Evolutionary conservation across 306 rosid species (phyloP).

Genomic region (Trichosanthes truncata): DNA sequence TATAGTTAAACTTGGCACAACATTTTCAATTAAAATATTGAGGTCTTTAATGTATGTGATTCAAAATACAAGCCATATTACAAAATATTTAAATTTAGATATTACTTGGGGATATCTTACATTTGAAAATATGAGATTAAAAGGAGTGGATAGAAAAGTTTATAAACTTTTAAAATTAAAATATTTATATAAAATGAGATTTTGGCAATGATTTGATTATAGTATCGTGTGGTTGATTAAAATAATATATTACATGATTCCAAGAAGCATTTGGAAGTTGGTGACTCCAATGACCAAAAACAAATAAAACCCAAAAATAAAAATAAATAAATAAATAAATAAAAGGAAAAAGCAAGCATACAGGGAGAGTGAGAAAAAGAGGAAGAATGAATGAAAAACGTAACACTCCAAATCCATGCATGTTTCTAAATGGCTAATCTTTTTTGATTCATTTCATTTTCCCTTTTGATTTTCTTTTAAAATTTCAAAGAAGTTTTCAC

Average conservation of each 20-base stretch:
- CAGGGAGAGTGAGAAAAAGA: not conserved
- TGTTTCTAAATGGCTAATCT: not conserved
- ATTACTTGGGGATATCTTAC: too few species aligned
- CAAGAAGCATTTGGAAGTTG: constrained; percentile 1
- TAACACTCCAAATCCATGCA: constrained; percentile 13
- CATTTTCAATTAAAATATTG: too few species aligned
- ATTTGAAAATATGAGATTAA: too few species aligned
- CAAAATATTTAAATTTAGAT: too few species aligned
- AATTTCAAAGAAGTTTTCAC: not conserved
- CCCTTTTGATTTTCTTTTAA: not conserved
- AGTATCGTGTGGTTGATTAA: not conserved
- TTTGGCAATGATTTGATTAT: not conserved
- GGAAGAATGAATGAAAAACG: not conserved
- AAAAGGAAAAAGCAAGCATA: not conserved
- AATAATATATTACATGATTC: not conserved
- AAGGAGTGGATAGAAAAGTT: too few species aligned
- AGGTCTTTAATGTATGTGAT: not conserved
- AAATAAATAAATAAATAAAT: not conserved
- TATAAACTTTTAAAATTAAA: too few species aligned
- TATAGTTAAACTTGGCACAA: too few species aligned
- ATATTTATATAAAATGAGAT: not conserved
- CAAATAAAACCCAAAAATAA: not conserved
- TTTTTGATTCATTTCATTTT: not conserved
- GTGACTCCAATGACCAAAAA: not conserved
- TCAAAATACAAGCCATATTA: too few species aligned